Evolutionary conservation across 305 asterid genomes (phyloP).

Genomic region (Plantago rigida): DNA sequence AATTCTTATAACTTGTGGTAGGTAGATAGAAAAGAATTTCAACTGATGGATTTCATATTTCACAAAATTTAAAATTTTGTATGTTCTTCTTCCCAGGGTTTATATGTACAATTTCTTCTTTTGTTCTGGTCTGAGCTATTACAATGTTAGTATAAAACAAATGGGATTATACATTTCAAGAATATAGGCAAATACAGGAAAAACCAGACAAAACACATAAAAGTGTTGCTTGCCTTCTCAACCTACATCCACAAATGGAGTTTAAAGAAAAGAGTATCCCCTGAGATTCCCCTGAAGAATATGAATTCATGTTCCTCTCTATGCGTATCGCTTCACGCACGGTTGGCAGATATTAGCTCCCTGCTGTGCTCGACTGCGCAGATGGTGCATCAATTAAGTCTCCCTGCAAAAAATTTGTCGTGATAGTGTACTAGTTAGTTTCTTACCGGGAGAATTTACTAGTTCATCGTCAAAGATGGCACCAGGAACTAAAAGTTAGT

Average conservation of each 20-base stretch:
- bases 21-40: constrained; percentile 8
- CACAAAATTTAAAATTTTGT: constrained; percentile 1
- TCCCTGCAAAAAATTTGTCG: constrained; percentile 37
- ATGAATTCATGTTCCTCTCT: constrained; percentile 6
- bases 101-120: constrained; percentile 7
- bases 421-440: not conserved
- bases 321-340: not conserved
- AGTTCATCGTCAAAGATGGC: too few relatives aligned
- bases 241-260: constrained; percentile 8
- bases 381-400: constrained; percentile 45
- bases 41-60: constrained; percentile 5
- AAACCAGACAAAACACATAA: constrained; percentile 6
- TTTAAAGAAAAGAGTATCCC: too few relatives aligned
- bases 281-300: not conserved
- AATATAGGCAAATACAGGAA: not conserved
- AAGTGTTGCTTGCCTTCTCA: constrained; percentile 10
- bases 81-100: constrained; percentile 12
- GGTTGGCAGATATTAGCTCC: constrained; percentile 28
- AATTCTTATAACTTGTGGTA: constrained; percentile 1
- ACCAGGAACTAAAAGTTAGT: not conserved
- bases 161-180: too few relatives aligned
- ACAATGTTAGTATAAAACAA: too few relatives aligned
- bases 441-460: too few relatives aligned
- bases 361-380: constrained; percentile 40
- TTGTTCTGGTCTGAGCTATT: constrained; percentile 1